These are phyloP conservation scores for Tylopilus subfusipes DNA, from an alignment of 768 basidiomycete genomes.

Conservation along the genomic window DNA sequence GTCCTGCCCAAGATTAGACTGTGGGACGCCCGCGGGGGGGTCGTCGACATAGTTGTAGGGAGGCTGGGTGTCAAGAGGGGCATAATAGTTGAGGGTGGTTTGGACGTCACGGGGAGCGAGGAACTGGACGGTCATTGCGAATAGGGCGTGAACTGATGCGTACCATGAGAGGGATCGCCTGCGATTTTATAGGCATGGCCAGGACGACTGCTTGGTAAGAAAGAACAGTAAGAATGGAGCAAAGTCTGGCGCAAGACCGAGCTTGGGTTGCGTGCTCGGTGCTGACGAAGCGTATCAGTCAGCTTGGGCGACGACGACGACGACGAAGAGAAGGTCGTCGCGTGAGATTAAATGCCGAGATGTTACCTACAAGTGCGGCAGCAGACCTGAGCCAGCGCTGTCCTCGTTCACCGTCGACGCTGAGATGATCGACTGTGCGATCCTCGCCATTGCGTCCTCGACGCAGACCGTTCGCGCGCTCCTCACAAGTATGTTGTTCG, in stretches of 20 bases:
- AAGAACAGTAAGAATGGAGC: neutral
- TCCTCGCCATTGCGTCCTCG: slow-evolving; percentile 25
- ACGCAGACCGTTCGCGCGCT: slow-evolving; percentile 18
- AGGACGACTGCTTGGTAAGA: neutral
- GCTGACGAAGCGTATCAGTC: slow-evolving; percentile 15
- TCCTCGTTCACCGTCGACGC: neutral
- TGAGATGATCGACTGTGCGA: slow-evolving; percentile 22
- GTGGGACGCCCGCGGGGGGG: slow-evolving; percentile 27
- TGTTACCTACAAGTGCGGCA: no score
- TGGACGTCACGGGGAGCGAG: slow-evolving; percentile 35
- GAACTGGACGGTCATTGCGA: slow-evolving; percentile 19
- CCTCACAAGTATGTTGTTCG: slow-evolving; percentile 22
- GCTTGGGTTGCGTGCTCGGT: slow-evolving; percentile 11
- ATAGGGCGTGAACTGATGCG: neutral
- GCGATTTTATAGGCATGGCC: slow-evolving; percentile 8
- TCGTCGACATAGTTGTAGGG: slow-evolving; percentile 35
- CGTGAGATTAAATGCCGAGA: neutral
- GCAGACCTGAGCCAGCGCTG: neutral
- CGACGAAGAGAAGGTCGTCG: neutral
- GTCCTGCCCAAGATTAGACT: slow-evolving; percentile 30
- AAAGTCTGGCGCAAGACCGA: neutral
- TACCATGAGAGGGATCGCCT: neutral
- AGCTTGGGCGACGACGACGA: neutral
- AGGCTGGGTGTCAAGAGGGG: slow-evolving; percentile 25
- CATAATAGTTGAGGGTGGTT: slow-evolving; percentile 38